Evolutionary conservation across 345 rosid species (phyloP).

Genomic region (Camelina hispida): DNA sequence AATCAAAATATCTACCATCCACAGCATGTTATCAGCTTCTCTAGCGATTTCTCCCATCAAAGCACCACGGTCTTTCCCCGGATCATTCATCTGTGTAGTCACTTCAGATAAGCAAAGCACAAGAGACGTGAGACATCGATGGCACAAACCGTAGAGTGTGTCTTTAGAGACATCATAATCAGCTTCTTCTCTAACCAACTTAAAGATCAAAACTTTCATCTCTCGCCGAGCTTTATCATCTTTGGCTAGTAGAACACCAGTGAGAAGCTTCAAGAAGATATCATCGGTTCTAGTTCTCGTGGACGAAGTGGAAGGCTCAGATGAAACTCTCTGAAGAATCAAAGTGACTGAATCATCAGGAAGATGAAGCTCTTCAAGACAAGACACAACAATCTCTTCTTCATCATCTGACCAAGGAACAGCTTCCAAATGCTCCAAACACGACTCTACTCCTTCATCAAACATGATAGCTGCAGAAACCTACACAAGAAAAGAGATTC

Average conservation of each 20-base stretch:
- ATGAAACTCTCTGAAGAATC: constrained; percentile 81
- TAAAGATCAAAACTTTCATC: constrained; percentile 74
- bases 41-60: constrained; percentile 83
- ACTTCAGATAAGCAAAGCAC: constrained; percentile 83
- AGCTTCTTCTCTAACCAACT: constrained; percentile 69
- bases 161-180: constrained; percentile 68
- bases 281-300: constrained; percentile 55
- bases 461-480: constrained; percentile 82
- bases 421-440: constrained; percentile 90
- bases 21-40: constrained; percentile 89
- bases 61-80: constrained; percentile 62
- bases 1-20: constrained; percentile 86
- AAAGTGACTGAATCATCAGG: constrained; percentile 51
- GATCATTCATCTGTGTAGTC: constrained; percentile 53
- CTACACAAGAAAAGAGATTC: constrained; percentile 41
- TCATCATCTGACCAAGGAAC: constrained; percentile 90
- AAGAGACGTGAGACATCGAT: constrained; percentile 76
- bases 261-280: constrained; percentile 64
- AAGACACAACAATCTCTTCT: constrained; percentile 67
- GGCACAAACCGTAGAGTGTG: constrained; percentile 76
- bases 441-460: constrained; percentile 68
- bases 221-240: constrained; percentile 93
- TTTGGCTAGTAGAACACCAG: constrained; percentile 79
- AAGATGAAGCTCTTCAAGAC: constrained; percentile 74
- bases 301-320: constrained; percentile 58